Evolutionary conservation across 2,329 filamentous ascomycete genomes (phyloP).

Genomic region (Blastomyces silverae): DNA sequence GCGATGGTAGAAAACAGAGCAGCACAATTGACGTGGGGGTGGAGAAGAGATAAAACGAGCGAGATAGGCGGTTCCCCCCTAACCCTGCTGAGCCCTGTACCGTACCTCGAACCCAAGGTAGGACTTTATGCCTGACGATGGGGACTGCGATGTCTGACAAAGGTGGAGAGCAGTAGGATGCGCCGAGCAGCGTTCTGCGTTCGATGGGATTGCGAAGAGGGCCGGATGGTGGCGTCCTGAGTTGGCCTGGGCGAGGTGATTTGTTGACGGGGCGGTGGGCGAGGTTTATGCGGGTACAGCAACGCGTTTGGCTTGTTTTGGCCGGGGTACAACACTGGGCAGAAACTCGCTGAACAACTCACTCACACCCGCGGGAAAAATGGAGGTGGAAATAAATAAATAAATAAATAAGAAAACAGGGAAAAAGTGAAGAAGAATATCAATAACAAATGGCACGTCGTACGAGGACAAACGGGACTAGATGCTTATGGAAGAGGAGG

Average conservation of each 20-base stretch:
- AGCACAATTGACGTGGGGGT: not conserved
- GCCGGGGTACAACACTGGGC: not conserved
- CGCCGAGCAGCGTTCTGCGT: not conserved
- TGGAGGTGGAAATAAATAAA: not conserved
- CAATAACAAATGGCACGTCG: slow-evolving; percentile 1
- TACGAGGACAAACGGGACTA: not conserved
- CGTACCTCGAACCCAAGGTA: not conserved
- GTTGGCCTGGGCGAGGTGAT: slow-evolving; percentile 1
- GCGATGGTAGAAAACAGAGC: not conserved
- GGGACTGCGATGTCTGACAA: slow-evolving; percentile 5
- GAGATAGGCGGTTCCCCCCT: not conserved
- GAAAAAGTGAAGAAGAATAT: not conserved
- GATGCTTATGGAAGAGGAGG: not conserved
- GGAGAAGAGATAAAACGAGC: not conserved
- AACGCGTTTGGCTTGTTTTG: slow-evolving; percentile 3
- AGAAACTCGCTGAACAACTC: not conserved
- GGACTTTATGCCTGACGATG: not conserved
- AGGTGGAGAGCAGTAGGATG: not conserved
- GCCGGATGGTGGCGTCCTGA: slow-evolving; percentile 6
- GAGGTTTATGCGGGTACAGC: not conserved
- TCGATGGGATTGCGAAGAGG: slow-evolving; percentile 5
- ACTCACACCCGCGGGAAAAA: not conserved
- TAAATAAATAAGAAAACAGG: not conserved
- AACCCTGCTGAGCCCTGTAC: not conserved
- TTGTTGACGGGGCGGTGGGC: slow-evolving; percentile 3